A percentile compares a stretch with the other conserved stretches of the same genome.
Evolutionary conservation across 345 rosid species (phyloP).

Genomic region (Melastoma malabathricum): DNA sequence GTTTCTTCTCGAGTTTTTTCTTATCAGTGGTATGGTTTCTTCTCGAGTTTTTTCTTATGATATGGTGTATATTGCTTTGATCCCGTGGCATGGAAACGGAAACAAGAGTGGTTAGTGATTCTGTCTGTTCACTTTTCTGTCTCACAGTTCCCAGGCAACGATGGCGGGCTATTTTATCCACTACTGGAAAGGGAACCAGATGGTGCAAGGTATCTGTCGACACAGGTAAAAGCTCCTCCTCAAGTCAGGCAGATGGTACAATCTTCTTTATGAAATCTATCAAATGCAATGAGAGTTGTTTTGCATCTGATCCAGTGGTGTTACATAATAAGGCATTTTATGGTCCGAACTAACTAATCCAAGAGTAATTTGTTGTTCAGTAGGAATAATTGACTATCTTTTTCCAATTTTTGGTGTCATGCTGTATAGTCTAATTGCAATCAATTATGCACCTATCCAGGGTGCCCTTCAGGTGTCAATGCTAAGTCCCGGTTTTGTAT

Average conservation of each 20-base stretch:
- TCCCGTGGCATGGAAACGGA: too few species aligned
- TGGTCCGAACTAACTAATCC: too few species aligned
- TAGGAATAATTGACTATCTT: too few species aligned
- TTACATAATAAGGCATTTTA: too few species aligned
- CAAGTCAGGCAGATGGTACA: constrained; percentile 61
- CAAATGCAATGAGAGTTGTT: not conserved
- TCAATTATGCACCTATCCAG: constrained; percentile 25
- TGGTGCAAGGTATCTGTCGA: constrained; percentile 32
- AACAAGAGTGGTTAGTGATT: not conserved
- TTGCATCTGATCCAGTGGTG: not conserved
- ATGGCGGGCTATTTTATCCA: constrained; percentile 19
- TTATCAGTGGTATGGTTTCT: too few species aligned
- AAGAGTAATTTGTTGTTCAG: too few species aligned
- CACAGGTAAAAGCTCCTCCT: constrained; percentile 50
- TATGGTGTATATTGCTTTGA: too few species aligned
- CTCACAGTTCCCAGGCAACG: constrained; percentile 27
- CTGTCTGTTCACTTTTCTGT: constrained; percentile 8
- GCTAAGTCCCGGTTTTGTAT: constrained; percentile 82
- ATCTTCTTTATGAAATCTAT: constrained; percentile 4
- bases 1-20: too few species aligned
- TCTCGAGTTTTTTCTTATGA: too few species aligned
- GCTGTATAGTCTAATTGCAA: constrained; percentile 1
- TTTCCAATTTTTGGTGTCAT: not conserved
- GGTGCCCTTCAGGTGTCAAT: constrained; percentile 52
- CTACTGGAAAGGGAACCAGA: constrained; percentile 19